These are phyloP conservation scores for Kwoniella sp. DNA, from an alignment of 768 basidiomycete species.

Conservation along the genomic window DNA sequence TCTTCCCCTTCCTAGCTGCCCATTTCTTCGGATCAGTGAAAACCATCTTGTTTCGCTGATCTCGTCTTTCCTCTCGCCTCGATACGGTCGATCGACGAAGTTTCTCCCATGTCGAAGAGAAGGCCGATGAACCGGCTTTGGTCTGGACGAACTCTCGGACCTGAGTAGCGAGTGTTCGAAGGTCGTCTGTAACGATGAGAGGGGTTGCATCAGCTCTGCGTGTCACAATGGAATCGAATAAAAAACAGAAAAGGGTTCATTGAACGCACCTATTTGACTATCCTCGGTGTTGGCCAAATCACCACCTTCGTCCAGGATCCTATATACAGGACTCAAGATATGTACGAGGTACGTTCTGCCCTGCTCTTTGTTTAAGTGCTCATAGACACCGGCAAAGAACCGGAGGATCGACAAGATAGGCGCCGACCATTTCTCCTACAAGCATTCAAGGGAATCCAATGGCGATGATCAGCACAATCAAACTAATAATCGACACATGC, in stretches of 20 bases:
- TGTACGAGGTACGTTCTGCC: constrained; percentile 76
- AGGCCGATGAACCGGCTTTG: constrained; percentile 85
- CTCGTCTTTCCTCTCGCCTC: constrained; percentile 72
- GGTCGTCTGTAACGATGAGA: constrained; percentile 74
- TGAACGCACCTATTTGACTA: constrained; percentile 36
- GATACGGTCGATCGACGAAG: constrained; percentile 72
- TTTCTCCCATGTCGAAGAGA: constrained; percentile 74
- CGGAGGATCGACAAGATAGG: constrained; percentile 78
- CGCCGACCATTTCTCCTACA: constrained; percentile 76
- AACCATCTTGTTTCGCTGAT: constrained; percentile 63
- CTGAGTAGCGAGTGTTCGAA: constrained; percentile 77
- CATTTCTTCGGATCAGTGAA: constrained; percentile 74
- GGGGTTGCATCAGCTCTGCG: too few relatives aligned
- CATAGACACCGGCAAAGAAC: constrained; percentile 91
- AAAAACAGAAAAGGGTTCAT: background rate
- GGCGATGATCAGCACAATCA: background rate
- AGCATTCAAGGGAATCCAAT: background rate
- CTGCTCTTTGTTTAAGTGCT: constrained; percentile 64
- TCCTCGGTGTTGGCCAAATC: constrained; percentile 35
- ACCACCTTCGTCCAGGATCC: constrained; percentile 78
- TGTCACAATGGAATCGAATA: too few relatives aligned
- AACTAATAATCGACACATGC: background rate
- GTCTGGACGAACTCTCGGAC: constrained; percentile 81
- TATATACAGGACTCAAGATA: constrained; percentile 81
- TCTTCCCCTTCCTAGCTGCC: constrained; percentile 71